Evolutionary conservation across 2,329 filamentous ascomycete genomes (phyloP).

Genomic region (Epichloe uncinata): DNA sequence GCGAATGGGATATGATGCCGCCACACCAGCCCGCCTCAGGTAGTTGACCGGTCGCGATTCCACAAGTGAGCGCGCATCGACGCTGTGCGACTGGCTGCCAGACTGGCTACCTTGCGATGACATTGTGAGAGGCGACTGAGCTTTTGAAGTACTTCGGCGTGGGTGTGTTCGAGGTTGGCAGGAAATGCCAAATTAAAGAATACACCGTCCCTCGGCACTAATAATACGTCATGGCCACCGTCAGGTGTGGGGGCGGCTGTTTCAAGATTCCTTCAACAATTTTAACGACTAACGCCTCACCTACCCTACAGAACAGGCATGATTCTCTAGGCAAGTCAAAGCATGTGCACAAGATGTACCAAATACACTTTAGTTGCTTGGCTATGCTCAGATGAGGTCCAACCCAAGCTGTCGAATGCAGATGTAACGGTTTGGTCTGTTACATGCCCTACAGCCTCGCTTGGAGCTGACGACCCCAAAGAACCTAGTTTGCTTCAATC

Average conservation of each 20-base stretch:
- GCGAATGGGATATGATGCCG: conserved; percentile 45
- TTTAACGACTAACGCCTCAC: background rate
- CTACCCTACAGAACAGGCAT: background rate
- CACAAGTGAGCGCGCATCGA: conserved; percentile 4
- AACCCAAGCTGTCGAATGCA: no score
- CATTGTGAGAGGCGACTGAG: background rate
- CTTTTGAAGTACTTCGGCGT: background rate
- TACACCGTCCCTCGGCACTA: background rate
- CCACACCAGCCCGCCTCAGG: conserved; percentile 28
- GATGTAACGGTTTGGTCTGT: no score
- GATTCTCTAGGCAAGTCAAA: no score
- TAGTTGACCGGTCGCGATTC: conserved; percentile 25
- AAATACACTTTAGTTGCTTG: no score
- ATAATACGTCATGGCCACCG: background rate
- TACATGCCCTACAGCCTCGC: no score
- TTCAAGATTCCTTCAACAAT: background rate
- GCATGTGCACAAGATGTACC: no score
- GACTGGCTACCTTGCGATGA: conserved; percentile 1
- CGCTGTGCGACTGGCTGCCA: conserved; percentile 5
- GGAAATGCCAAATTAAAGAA: background rate
- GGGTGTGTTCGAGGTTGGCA: background rate
- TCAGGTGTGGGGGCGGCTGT: background rate
- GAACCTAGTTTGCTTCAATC: conserved; percentile 17
- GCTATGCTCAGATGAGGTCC: no score
- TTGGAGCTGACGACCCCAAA: background rate